Conservation (phyloP, 2,329 filamentous ascomycete genomes). For the Graphiopsis chlorocephala region DNA sequence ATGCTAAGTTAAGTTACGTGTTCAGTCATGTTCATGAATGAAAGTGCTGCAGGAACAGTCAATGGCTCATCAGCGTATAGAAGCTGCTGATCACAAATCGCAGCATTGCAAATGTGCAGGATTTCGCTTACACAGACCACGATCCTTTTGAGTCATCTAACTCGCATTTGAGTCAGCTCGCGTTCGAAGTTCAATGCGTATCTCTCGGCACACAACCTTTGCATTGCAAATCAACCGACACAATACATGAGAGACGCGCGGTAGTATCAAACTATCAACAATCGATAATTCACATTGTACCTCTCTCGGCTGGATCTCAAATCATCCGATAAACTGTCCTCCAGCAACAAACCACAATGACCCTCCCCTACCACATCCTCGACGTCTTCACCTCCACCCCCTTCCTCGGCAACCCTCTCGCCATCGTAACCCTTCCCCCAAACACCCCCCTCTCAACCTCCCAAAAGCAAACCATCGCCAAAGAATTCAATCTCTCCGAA, state of each 20-base stretch:
- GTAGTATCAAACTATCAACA: neutral
- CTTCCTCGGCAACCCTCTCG: constrained; percentile 51
- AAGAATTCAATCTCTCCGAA: constrained; percentile 55
- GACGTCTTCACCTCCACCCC: constrained; percentile 45
- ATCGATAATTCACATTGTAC: neutral
- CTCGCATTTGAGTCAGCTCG: neutral
- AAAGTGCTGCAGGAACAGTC: no score
- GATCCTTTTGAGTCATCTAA: neutral
- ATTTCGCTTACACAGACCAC: neutral
- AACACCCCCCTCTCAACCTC: constrained; percentile 18
- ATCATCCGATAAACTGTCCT: neutral
- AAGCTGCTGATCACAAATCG: no score
- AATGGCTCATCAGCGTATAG: no score
- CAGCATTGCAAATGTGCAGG: neutral
- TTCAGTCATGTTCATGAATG: no score
- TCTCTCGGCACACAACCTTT: no score
- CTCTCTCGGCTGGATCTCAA: neutral
- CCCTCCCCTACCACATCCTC: constrained; percentile 18
- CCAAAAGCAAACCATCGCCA: constrained; percentile 51
- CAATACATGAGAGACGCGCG: neutral
- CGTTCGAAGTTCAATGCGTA: neutral
- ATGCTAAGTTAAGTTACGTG: no score
- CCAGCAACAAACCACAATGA: neutral
- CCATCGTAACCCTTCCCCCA: constrained; percentile 46
- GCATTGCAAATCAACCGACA: no score